These are phyloP conservation scores for Fistulinella staudtii DNA, from an alignment of 1,284 basidiomycete genomes.

Conservation along the genomic window DNA sequence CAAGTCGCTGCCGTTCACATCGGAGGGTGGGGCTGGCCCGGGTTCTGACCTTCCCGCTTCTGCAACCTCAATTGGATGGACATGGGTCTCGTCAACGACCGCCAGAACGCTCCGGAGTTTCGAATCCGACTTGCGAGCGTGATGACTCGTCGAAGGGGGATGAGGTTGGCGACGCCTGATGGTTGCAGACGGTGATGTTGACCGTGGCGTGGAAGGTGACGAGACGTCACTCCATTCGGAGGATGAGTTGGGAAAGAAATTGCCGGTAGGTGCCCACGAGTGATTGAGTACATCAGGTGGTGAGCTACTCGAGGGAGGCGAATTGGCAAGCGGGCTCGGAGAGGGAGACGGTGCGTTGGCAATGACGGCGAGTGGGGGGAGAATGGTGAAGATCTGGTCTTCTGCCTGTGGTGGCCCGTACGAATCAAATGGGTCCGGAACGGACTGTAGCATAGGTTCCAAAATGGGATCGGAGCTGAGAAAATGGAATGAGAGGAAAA, in stretches of 20 bases:
- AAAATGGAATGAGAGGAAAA: slow-evolving; percentile 16
- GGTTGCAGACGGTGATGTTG: slow-evolving; percentile 41
- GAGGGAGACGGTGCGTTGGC: slow-evolving; percentile 52
- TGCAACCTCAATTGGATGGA: slow-evolving; percentile 13
- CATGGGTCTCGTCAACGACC: slow-evolving; percentile 55
- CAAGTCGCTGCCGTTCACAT: slow-evolving; percentile 22
- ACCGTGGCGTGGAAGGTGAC: slow-evolving; percentile 39
- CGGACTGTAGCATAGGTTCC: slow-evolving; percentile 83
- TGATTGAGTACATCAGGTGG: slow-evolving; percentile 34
- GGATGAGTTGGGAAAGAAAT: slow-evolving; percentile 40
- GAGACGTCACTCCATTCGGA: slow-evolving; percentile 50
- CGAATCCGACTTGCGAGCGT: slow-evolving; percentile 56
- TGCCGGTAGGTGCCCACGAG: slow-evolving; percentile 39
- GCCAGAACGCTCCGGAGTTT: slow-evolving; percentile 64
- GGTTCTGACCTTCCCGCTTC: slow-evolving; percentile 16
- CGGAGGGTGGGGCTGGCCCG: slow-evolving; percentile 13
- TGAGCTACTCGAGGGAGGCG: slow-evolving; percentile 39
- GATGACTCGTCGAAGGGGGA: slow-evolving; percentile 39
- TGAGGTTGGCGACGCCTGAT: slow-evolving; percentile 47
- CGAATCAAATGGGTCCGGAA: slow-evolving; percentile 91
- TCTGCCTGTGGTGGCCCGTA: slow-evolving; percentile 87
- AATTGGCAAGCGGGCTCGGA: slow-evolving; percentile 45
- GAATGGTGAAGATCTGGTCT: slow-evolving; percentile 90
- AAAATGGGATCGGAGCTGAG: slow-evolving; percentile 82
- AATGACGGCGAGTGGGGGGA: slow-evolving; percentile 78